Evolutionary conservation across 768 basidiomycete genomes (phyloP).

Genomic region (Leccinum subgranulosum): DNA sequence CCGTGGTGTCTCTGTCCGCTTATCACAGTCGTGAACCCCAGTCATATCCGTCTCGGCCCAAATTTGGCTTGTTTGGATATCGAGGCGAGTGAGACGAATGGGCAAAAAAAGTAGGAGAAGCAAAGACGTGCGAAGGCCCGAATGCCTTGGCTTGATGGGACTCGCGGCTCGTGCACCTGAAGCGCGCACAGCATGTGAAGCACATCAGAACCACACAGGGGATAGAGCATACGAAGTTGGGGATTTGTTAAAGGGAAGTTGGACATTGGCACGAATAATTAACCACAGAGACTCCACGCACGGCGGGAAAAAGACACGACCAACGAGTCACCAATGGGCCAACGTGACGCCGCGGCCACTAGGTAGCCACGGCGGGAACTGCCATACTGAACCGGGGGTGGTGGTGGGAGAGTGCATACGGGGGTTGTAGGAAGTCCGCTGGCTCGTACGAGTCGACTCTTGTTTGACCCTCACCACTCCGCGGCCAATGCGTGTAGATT

Average conservation of each 20-base stretch:
- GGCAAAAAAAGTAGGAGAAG: background rate
- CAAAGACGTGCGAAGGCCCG: constrained; percentile 2
- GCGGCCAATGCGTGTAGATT: background rate
- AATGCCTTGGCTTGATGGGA: constrained; percentile 3
- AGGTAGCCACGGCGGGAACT: constrained; percentile 15
- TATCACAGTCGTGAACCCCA: constrained; percentile 9
- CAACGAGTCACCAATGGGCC: constrained; percentile 19
- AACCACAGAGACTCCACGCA: background rate
- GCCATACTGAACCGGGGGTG: constrained; percentile 7
- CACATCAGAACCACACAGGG: constrained; percentile 8
- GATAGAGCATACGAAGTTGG: background rate
- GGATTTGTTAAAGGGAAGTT: background rate
- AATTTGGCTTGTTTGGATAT: background rate
- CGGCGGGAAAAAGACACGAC: background rate
- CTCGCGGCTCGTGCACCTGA: constrained; percentile 7
- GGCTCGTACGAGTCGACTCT: background rate
- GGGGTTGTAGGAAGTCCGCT: constrained; percentile 1
- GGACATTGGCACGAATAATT: constrained; percentile 2
- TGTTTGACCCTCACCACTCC: background rate
- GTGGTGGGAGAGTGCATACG: constrained; percentile 9
- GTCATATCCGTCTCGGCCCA: constrained; percentile 4
- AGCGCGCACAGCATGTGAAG: background rate
- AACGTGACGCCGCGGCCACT: constrained; percentile 3
- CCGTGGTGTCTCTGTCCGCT: constrained; percentile 25
- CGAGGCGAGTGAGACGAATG: constrained; percentile 1